Evolutionary conservation across 176 grass and related monocot species (phyloP).

Genomic region (Phoenix dactylifera): DNA sequence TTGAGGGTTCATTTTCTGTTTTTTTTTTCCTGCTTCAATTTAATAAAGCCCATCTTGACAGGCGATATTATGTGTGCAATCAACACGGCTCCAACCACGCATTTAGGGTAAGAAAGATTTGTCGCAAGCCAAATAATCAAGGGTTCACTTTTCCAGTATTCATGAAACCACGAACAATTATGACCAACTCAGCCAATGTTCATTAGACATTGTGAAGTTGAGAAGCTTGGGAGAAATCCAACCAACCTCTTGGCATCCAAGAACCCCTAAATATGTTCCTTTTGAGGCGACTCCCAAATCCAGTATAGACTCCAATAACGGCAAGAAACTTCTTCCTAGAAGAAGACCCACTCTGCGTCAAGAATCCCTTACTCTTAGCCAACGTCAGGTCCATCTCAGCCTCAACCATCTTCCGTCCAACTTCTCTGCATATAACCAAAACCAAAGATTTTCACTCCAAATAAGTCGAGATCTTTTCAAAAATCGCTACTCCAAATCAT

Average conservation of each 20-base stretch:
- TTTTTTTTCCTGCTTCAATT: too few species aligned
- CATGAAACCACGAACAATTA: too few species aligned
- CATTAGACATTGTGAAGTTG: background rate
- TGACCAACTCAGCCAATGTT: too few species aligned
- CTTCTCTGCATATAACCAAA: constrained; percentile 36
- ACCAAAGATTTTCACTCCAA: too few species aligned
- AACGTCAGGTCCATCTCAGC: constrained; percentile 83
- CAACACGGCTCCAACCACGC: too few species aligned
- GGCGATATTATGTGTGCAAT: too few species aligned
- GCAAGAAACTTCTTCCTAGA: constrained; percentile 50
- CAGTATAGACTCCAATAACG: constrained; percentile 90
- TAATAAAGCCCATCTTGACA: too few species aligned
- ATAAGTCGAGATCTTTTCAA: too few species aligned
- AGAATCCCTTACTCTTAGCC: constrained; percentile 84
- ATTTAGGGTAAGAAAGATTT: too few species aligned
- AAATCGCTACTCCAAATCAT: background rate
- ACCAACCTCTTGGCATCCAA: constrained; percentile 92
- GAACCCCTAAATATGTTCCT: constrained; percentile 76
- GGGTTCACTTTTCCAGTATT: too few species aligned
- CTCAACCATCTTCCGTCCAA: constrained; percentile 71
- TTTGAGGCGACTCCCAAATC: constrained; percentile 83
- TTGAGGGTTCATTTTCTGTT: too few species aligned
- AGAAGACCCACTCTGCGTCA: constrained; percentile 52
- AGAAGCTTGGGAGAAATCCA: background rate
- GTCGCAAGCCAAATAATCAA: too few species aligned